These are phyloP conservation scores for Chlorokybus atmophyticus DNA, from an alignment of 139 green algal species.

Conservation along the genomic window DNA sequence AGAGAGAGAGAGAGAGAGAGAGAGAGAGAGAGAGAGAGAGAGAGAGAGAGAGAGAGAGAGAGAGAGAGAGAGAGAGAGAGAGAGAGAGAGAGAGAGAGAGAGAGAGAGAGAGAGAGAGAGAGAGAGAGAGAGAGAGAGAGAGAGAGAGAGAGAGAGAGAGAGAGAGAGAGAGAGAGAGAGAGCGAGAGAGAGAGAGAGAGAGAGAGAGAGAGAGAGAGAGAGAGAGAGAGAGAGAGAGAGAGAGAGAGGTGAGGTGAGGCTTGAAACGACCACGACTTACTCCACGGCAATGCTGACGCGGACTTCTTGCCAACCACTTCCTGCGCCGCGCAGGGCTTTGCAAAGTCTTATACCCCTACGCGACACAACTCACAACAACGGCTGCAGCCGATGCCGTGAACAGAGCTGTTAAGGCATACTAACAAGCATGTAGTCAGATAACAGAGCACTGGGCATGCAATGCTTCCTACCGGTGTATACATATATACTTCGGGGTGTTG, in stretches of 20 bases:
- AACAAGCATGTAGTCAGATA: no score
- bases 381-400: no score
- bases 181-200: constrained; percentile 1
- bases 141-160: background rate
- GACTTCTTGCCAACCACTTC: no score
- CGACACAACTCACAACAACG: no score
- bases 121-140: background rate
- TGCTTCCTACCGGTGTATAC: no score
- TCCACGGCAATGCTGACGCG: no score
- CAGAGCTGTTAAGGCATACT: no score
- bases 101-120: background rate
- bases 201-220: constrained; percentile 3
- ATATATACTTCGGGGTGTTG: no score
- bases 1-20: constrained; percentile 3
- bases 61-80: constrained; percentile 3
- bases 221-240: constrained; percentile 3
- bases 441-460: no score
- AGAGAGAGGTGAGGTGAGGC: constrained; percentile 2
- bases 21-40: constrained; percentile 3
- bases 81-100: background rate
- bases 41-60: constrained; percentile 3
- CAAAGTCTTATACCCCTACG: no score
- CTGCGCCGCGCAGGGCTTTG: no score
- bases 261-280: no score
- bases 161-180: constrained; percentile 3